Evolutionary conservation across 106 monocot species (phyloP).

Genomic region (Dioscorea alata): DNA sequence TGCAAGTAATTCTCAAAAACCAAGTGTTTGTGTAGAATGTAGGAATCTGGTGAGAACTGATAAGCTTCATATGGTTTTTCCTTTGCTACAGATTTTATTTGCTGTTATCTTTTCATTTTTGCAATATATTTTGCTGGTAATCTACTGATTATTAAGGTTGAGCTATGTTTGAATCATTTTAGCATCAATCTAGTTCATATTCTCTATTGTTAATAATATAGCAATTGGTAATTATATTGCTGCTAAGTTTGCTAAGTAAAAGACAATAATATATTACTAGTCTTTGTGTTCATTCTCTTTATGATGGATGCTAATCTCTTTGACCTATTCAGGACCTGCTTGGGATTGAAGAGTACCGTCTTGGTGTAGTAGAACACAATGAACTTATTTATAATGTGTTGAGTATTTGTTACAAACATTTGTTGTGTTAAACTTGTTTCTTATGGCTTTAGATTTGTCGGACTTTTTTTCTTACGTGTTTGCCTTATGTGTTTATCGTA

Average conservation of each 20-base stretch:
- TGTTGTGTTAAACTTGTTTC: too few relatives aligned
- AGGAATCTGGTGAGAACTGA: too few relatives aligned
- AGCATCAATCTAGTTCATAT: not conserved
- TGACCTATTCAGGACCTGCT: conserved; percentile 39
- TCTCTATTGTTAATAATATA: not conserved
- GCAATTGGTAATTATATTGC: too few relatives aligned
- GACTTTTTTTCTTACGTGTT: too few relatives aligned
- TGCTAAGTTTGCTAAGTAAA: not conserved
- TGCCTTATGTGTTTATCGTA: too few relatives aligned
- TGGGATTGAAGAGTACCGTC: conserved; percentile 41
- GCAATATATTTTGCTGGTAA: not conserved
- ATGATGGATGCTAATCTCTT: not conserved
- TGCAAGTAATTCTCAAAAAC: not conserved
- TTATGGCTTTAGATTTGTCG: too few relatives aligned
- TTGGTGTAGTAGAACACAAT: conserved; percentile 23
- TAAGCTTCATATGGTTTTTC: too few relatives aligned
- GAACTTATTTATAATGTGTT: too few relatives aligned
- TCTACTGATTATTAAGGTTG: not conserved
- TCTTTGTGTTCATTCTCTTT: not conserved
- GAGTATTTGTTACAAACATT: too few relatives aligned
- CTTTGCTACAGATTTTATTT: not conserved
- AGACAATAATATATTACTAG: too few relatives aligned
- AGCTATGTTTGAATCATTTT: not conserved
- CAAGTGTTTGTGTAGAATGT: not conserved
- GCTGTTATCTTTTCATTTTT: not conserved